Base-by-base conservation (phyloP, 176 grass and related monocot species). In the Calamus simplicifolius region DNA sequence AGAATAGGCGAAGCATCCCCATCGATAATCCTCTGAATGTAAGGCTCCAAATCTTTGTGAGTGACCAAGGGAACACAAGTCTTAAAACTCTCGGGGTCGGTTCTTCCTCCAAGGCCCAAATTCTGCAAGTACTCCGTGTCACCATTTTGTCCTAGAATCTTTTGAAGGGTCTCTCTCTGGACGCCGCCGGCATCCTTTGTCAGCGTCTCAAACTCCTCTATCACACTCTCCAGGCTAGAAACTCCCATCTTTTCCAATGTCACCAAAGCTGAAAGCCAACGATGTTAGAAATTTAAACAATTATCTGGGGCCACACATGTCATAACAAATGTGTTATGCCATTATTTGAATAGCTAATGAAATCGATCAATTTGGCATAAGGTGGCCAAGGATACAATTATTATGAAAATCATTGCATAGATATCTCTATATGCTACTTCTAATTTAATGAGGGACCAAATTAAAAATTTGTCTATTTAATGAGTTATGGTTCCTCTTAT, bases 31-130 rank as follows among this genome's bases (percentile, higher is more conserved):
- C 81, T 83, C 68, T 62, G 70, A 28, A 99, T 89, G 28, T 83
- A 93, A 10, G 85, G 76, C 18, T 89, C 84, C 16, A 99, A 53
- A 67, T 93, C 88, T 1, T 55, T 72, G 59, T 93, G 88, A 35
- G 81, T 86, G 5, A 79, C 86, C 56, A 93, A 13, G 4, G 94
- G 94, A 23, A 93, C 73, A 64, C 77, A 93, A 31, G 77, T 72
- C 58, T 80, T 88, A 54, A 83, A 99, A 63, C 88, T 99, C 49
- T 73, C 52, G 14, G 80, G 75, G 66, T 99, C 94, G 15, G 79
- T 99, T 67, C 85, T 92, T 50, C 81, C 79, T 2, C 58, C 80
- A 25, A 99, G 84, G 3, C 84, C 84, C 16, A 81, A 84, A 19
- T 64, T 29, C 6, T 59, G 84, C 70, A 99, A 76, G 62, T 99